These are phyloP conservation scores for Aureobasidium vineae DNA, from an alignment of 2,329 filamentous ascomycete genomes.

Conservation along the genomic window DNA sequence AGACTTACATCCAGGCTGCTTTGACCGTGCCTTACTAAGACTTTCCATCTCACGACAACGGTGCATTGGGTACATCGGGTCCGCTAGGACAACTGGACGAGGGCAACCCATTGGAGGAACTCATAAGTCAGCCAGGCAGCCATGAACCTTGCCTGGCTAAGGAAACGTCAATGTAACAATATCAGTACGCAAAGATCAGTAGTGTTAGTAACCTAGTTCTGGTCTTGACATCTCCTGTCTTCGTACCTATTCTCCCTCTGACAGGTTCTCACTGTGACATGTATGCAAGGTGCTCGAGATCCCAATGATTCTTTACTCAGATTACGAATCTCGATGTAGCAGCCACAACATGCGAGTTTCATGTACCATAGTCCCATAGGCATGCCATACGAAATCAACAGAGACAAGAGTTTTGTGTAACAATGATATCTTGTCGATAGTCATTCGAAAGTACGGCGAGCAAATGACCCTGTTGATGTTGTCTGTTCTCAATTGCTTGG, in stretches of 20 bases:
- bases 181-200: neutral
- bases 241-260: neutral
- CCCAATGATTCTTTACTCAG: neutral
- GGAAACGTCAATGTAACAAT: neutral
- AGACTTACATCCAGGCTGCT: constrained; percentile 44
- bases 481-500: too few species aligned
- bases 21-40: constrained; percentile 40
- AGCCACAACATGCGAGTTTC: too few species aligned
- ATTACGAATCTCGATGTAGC: too few species aligned
- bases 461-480: too few species aligned
- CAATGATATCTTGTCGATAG: neutral
- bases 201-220: neutral
- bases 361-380: too few species aligned
- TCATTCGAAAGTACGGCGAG: neutral
- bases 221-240: neutral
- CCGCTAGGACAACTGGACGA: neutral
- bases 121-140: neutral
- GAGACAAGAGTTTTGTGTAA: neutral
- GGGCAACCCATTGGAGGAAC: neutral
- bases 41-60: neutral
- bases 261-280: neutral
- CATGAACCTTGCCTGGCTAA: neutral
- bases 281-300: neutral
- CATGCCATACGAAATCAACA: neutral
- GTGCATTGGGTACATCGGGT: neutral